These are phyloP conservation scores for Colletotrichum kahawae DNA, from an alignment of 2,329 filamentous ascomycete genomes.

Conservation along the genomic window DNA sequence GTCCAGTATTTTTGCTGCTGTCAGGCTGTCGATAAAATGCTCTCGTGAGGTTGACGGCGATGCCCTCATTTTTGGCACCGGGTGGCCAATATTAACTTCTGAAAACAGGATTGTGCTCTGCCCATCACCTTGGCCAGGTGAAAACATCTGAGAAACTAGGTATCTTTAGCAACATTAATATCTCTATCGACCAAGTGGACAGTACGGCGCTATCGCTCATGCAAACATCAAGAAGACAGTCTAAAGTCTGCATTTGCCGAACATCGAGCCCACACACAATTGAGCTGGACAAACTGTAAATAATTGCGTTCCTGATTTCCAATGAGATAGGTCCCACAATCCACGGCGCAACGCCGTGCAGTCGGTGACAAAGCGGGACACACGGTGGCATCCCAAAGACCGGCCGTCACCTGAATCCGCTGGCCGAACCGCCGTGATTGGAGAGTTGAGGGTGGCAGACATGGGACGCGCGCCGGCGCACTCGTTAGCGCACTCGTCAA, in stretches of 20 bases:
- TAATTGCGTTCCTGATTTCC: background rate
- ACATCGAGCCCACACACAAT: background rate
- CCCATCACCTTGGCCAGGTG: background rate
- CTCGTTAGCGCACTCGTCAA: background rate
- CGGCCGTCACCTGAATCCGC: background rate
- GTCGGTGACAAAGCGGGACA: background rate
- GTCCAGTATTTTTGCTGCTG: background rate
- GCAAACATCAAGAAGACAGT: fast-evolving
- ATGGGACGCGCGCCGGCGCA: background rate
- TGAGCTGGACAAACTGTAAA: background rate
- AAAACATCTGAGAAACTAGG: too few relatives aligned
- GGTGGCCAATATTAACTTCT: background rate
- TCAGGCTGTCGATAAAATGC: background rate
- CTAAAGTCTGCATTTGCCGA: background rate
- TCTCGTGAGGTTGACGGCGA: background rate
- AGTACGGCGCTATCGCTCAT: fast-evolving
- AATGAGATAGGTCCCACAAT: background rate
- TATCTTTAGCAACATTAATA: background rate
- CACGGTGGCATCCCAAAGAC: background rate
- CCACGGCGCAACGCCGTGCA: background rate
- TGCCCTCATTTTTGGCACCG: background rate
- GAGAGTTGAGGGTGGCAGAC: background rate
- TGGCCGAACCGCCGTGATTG: background rate
- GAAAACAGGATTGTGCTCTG: background rate
- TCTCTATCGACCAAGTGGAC: background rate